A percentile compares a stretch with the other conserved stretches of the same genome.
Conservation (phyloP, 164 flowering plant genomes). For the Berberis vulgaris region DNA sequence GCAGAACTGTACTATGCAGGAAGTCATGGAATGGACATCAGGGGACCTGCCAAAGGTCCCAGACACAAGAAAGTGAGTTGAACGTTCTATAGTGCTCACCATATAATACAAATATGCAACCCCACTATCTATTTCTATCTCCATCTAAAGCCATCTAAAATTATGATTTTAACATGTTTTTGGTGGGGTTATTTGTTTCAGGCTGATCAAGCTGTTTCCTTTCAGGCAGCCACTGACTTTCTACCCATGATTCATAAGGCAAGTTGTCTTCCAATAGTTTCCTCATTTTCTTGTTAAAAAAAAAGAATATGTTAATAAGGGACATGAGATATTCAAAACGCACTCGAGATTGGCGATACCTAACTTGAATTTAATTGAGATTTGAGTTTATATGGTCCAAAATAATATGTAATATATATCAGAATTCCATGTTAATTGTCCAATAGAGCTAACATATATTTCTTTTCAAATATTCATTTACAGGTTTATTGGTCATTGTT, state of each 20-base stretch:
- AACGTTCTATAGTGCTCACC: not conserved
- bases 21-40: slow-evolving; percentile 96
- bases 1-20: slow-evolving; percentile 87
- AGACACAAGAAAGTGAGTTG: slow-evolving; percentile 35
- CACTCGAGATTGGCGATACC: no score
- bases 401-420: no score
- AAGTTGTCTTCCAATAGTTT: slow-evolving; percentile 10
- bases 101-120: not conserved
- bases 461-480: no score
- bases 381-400: no score
- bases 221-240: slow-evolving; percentile 74
- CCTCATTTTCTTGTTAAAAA: no score
- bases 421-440: no score
- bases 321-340: slow-evolving; percentile 45
- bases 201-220: slow-evolving; percentile 44
- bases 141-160: not conserved
- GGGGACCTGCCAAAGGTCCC: slow-evolving; percentile 51
- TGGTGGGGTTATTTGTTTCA: slow-evolving; percentile 9
- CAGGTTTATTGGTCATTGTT: slow-evolving; percentile 13
- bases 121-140: not conserved
- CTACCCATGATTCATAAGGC: slow-evolving; percentile 85
- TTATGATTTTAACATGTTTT: not conserved
- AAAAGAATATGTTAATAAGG: no score
- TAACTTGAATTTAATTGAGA: no score
- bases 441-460: no score